Base-by-base conservation (phyloP, 139 green algal species). In the Deuterostichococcus epilithicus region DNA sequence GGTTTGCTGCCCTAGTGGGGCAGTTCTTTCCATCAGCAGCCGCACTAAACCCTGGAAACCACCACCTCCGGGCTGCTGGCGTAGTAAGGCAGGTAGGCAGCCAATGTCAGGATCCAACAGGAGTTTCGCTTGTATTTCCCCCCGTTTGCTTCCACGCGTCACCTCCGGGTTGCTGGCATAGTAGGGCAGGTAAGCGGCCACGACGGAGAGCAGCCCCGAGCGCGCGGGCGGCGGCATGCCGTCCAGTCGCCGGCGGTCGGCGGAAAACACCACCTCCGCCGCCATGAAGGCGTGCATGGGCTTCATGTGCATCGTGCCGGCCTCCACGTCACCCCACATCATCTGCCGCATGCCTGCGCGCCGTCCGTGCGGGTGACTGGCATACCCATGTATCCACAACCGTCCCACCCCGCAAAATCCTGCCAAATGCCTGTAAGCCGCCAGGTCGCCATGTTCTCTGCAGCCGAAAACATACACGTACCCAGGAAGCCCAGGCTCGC, bases 241-340 rank as follows among this genome's bases (percentile, higher is more conserved):
- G 30, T 83, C 81, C 22, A 92, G 70, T 0, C 42, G 66, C 3
- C n/a, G n/a, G 15, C 45, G 35, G 74, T 85, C 45, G 22, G 75
- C 0, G 25, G 20, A 32, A 30, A 88, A 68, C 34, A 87, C 75
- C 37, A 91, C 70, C 26, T 74, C 39, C 36, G 78, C 36, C 3
- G 72, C 66, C 42, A 94, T 63, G 69, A 87, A 94, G 18, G 68
- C 28, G 73, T 85, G 95, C 36, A 97, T 76, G 20, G 90, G 79
- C 36, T 80, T 47, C 78, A 97, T 96, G 10, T 86, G 77, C 1
- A 59, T 71, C 0, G 71, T 73, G 15, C 83, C 83, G 20, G 76
- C 79, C 42, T 94, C 87, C 22, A 94, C 85, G 70, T 97, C 92
- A 0, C 88, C 89, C 63, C 91, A 82, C 67, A 97, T 92, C 63